Evolutionary conservation across 2,329 filamentous ascomycete genomes (phyloP).

Genomic region (Xylariaceae sp.): DNA sequence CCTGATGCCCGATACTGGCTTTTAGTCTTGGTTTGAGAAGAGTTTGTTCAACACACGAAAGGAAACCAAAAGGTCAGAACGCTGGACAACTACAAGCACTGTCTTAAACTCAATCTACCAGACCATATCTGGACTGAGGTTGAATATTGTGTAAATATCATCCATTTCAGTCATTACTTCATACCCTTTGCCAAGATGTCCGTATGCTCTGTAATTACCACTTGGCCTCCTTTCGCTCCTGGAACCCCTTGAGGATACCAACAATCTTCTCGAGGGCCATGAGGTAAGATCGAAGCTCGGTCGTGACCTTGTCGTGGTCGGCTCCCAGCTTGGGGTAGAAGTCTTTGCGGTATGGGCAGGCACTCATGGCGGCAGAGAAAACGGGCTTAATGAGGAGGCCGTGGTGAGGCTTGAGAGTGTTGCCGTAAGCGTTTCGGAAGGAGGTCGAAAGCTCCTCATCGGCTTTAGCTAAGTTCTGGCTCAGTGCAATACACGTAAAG

Average conservation of each 20-base stretch:
- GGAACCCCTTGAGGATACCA: conserved; percentile 63
- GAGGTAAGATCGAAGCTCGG: conserved; percentile 68
- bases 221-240: conserved; percentile 53
- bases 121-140: too few species aligned
- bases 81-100: too few species aligned
- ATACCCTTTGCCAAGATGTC: too few species aligned
- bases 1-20: too few species aligned
- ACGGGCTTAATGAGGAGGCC: conserved; percentile 84
- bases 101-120: too few species aligned
- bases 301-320: conserved; percentile 57
- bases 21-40: too few species aligned
- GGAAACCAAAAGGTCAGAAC: too few species aligned
- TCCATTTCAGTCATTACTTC: too few species aligned
- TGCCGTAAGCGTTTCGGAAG: conserved; percentile 80
- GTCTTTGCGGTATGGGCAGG: conserved; percentile 87
- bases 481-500: conserved; percentile 84
- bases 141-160: too few species aligned
- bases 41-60: too few species aligned
- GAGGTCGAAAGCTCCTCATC: conserved; percentile 75
- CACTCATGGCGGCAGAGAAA: conserved; percentile 89
- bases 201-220: conserved; percentile 37
- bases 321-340: conserved; percentile 86
- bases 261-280: conserved; percentile 74
- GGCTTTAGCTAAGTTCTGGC: conserved; percentile 66
- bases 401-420: conserved; percentile 89